These are phyloP conservation scores for Auriscalpium orientale DNA, from an alignment of 768 basidiomycete genomes.

Conservation along the genomic window DNA sequence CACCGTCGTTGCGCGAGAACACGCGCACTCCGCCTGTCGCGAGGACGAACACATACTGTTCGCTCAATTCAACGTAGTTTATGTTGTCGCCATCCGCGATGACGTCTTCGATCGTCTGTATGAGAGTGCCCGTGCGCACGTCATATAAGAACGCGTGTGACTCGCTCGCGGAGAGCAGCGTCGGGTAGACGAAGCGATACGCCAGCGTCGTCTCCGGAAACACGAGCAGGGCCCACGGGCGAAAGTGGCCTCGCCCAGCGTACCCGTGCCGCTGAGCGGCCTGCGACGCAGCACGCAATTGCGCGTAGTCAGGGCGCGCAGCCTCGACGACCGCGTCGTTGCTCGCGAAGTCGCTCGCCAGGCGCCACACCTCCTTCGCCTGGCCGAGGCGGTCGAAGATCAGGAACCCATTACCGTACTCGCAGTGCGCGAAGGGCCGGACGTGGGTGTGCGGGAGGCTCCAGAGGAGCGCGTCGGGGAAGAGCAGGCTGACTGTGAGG, in stretches of 20 bases:
- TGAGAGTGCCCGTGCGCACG: slow-evolving; percentile 39
- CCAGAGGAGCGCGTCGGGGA: slow-evolving; percentile 49
- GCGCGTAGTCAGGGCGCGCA: slow-evolving; percentile 18
- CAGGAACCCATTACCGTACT: slow-evolving; percentile 65
- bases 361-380: slow-evolving; percentile 68
- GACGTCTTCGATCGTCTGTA: slow-evolving; percentile 40
- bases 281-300: slow-evolving; percentile 18
- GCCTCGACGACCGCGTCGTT: not conserved
- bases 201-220: slow-evolving; percentile 40
- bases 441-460: slow-evolving; percentile 50
- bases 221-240: slow-evolving; percentile 50
- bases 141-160: slow-evolving; percentile 54
- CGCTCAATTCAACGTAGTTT: slow-evolving; percentile 60
- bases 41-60: slow-evolving; percentile 53
- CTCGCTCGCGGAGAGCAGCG: slow-evolving; percentile 42
- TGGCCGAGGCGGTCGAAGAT: slow-evolving; percentile 56
- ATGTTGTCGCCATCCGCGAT: slow-evolving; percentile 27
- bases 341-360: slow-evolving; percentile 20
- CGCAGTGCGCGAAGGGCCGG: slow-evolving; percentile 55
- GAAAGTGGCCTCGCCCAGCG: slow-evolving; percentile 42
- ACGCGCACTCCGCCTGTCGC: slow-evolving; percentile 40
- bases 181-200: slow-evolving; percentile 64
- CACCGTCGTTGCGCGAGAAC: slow-evolving; percentile 42
- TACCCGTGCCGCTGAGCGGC: slow-evolving; percentile 14
- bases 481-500: slow-evolving; percentile 48